Percentiles rank a stretch among this genome's conserved stretches.
phyloP scores from a whole-genome alignment of 306 rosid species.

The Fragaria iinumae region DNA sequence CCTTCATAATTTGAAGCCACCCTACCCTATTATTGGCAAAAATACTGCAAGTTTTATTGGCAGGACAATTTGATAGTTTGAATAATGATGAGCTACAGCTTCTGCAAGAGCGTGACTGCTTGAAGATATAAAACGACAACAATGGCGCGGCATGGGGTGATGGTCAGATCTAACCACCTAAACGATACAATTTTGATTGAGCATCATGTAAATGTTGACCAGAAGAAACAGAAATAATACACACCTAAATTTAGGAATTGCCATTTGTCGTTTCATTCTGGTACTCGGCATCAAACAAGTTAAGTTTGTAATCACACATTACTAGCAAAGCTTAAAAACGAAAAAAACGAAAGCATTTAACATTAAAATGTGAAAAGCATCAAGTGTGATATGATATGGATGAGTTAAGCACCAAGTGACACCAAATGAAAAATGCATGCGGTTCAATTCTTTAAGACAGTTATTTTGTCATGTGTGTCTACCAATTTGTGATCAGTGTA shows the following conservation, averaged over 20 bases:
- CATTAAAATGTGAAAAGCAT: no score
- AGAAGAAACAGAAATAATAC: not conserved
- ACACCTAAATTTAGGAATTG: not conserved
- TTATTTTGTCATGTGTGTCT: not conserved
- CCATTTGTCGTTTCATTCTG: not conserved
- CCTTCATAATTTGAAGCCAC: not conserved
- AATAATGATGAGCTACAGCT: not conserved
- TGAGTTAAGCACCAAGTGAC: not conserved
- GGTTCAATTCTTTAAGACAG: not conserved
- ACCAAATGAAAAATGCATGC: not conserved
- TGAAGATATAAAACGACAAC: not conserved
- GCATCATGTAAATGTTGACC: not conserved
- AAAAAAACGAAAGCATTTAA: no score
- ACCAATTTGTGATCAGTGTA: no score
- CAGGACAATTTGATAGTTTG: not conserved
- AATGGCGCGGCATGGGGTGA: not conserved
- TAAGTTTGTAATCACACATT: not conserved
- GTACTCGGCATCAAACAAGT: not conserved
- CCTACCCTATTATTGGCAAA: not conserved
- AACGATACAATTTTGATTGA: not conserved
- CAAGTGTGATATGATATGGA: not conserved
- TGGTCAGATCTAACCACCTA: conserved; percentile 1
- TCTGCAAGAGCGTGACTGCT: not conserved
- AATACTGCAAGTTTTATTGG: not conserved
- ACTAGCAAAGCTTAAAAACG: no score